Conservation (phyloP, 306 rosid genomes). For the Prunus mume region DNA sequence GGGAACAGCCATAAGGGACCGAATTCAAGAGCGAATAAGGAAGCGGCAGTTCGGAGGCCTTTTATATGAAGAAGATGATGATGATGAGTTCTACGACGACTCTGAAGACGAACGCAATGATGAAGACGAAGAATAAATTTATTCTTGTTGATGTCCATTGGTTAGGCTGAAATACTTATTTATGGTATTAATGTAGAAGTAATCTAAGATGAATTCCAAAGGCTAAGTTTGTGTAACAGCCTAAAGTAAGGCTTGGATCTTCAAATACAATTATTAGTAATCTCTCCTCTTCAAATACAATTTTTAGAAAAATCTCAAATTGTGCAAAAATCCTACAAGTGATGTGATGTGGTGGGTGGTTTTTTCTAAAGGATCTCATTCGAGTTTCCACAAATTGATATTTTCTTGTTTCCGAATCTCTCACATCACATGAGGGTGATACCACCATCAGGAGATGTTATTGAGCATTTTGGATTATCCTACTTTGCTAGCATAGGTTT, state of each 20-base stretch:
- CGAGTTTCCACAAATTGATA: background rate
- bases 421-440: conserved; percentile 4
- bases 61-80: conserved; percentile 33
- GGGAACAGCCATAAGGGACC: conserved; percentile 96
- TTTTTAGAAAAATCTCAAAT: background rate
- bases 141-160: background rate
- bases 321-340: background rate
- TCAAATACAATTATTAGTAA: background rate
- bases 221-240: background rate
- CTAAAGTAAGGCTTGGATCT: background rate
- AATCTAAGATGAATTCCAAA: background rate
- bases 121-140: conserved; percentile 46
- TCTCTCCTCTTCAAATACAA: background rate
- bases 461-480: too few species aligned
- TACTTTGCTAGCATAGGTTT: background rate
- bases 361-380: background rate
- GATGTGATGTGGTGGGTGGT: too few species aligned
- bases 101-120: conserved; percentile 35
- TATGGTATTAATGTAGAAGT: background rate
- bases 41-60: conserved; percentile 50
- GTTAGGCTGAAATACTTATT: background rate
- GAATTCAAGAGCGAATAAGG: conserved; percentile 83
- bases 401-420: background rate
- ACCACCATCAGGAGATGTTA: background rate
- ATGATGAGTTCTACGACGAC: conserved; percentile 55